These are phyloP conservation scores for Trichoderma erinaceum DNA, from an alignment of 495 filamentous ascomycete species.

Conservation along the genomic window DNA sequence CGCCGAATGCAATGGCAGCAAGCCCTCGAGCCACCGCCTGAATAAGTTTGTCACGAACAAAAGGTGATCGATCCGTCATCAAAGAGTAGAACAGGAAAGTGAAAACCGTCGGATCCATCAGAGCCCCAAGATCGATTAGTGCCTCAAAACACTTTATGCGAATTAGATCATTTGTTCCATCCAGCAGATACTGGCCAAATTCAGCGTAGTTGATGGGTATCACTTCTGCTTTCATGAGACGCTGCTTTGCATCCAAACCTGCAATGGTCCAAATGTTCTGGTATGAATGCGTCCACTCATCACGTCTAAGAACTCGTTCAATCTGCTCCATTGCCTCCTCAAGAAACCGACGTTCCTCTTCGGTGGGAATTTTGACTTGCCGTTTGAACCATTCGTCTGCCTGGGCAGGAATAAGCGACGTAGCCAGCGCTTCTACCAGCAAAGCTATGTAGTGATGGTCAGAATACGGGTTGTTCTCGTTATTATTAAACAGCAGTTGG, in stretches of 20 bases:
- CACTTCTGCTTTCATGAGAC: conserved; percentile 64
- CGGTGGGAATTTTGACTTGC: conserved; percentile 32
- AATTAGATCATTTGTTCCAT: conserved; percentile 71
- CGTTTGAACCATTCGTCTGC: conserved; percentile 42
- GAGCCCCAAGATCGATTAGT: conserved; percentile 69
- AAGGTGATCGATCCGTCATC: conserved; percentile 73
- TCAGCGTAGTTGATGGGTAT: conserved; percentile 55
- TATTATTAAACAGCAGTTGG: conserved; percentile 87
- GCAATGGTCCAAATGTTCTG: conserved; percentile 85
- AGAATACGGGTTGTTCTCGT: conserved; percentile 77
- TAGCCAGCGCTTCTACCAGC: conserved; percentile 72
- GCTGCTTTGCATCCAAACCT: conserved; percentile 69
- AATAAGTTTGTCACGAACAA: conserved; percentile 64
- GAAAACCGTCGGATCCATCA: conserved; percentile 55
- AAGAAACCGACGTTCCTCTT: conserved; percentile 48
- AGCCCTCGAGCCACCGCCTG: conserved; percentile 63
- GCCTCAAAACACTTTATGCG: conserved; percentile 78
- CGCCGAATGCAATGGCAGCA: conserved; percentile 74
- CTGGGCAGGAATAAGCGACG: conserved; percentile 60
- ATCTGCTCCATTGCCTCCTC: conserved; percentile 74
- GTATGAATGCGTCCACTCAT: conserved; percentile 87
- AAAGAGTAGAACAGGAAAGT: conserved; percentile 64
- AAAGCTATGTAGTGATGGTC: conserved; percentile 81
- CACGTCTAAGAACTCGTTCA: conserved; percentile 82
- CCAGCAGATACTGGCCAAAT: conserved; percentile 73